Evolutionary conservation across 106 monocot species (phyloP), one percentile per base, ranked within the genome.

Genomic region (Iris macrosiphon): DNA sequence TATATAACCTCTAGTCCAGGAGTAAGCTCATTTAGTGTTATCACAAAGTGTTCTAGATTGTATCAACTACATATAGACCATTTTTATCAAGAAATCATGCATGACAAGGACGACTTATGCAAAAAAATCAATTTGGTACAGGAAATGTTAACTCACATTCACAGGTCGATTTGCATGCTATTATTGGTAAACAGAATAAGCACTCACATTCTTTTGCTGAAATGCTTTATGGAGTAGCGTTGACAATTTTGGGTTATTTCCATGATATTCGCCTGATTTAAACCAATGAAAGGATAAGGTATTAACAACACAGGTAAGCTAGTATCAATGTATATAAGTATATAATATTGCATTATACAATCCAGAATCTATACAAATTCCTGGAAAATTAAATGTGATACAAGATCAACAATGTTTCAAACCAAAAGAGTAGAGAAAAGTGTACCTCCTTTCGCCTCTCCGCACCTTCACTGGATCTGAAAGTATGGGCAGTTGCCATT

Each of bases 221-320:
- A 95, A 74, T 54, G 95, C 95, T 72, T 95, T 95, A 55, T 95
- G 95, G 31, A 95, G 82, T 43, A 95, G 72, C 57, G 89, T 95
- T 56, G 95, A 95, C 95, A 95, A 89, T 73, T 85, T 79, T 27
- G 95, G 95, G 52, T 95, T 95, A 64, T 95, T 95, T 59, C 85
- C 95, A 77, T 95, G 95, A 64, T 95, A 89, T 69, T 95, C 95
- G 40, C 95, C 95, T 95, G n/a, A 55, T 63, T 31, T 15, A 25
- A 52, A 42, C 34, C 21, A 35, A 25, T 43, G 26, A 62, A 22
- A 46, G 7, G 27, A 38, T 44, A 29, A 7, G n/a, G 7, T 25
- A 58, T 28, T 40, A 39, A 39, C 27, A 49, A 7, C 37, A 40
- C 40, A 27, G n/a, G 2, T 27, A 33, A 33, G 40, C 28, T 15